These are phyloP conservation scores for Protea cynaroides DNA, from an alignment of 164 flowering plant species.

Conservation along the genomic window DNA sequence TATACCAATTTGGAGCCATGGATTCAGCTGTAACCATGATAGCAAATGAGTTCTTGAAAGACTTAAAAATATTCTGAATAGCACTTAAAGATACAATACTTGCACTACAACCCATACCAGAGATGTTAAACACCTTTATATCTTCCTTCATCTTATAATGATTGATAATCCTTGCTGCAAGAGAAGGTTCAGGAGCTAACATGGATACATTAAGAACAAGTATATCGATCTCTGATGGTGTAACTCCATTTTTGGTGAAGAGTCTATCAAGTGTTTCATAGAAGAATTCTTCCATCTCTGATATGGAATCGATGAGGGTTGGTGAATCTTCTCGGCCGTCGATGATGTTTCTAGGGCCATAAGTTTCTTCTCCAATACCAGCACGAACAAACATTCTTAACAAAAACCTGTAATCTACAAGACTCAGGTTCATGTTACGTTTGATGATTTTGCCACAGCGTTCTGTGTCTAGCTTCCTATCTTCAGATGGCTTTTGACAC, in stretches of 20 bases:
- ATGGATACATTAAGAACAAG: slow-evolving; percentile 59
- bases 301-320: slow-evolving; percentile 17
- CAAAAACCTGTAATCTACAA: slow-evolving; percentile 59
- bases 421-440: slow-evolving; percentile 46
- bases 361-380: slow-evolving; percentile 69
- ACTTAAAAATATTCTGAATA: slow-evolving; percentile 34
- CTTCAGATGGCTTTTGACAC: slow-evolving; percentile 48
- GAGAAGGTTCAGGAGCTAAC: slow-evolving; percentile 42
- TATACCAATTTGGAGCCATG: slow-evolving; percentile 51
- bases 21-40: slow-evolving; percentile 53
- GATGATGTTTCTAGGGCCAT: slow-evolving; percentile 46
- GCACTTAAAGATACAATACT: slow-evolving; percentile 44
- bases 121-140: slow-evolving; percentile 42
- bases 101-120: slow-evolving; percentile 81
- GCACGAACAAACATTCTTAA: slow-evolving; percentile 56
- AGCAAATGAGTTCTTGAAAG: slow-evolving; percentile 29
- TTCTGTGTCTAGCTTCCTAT: slow-evolving; percentile 38
- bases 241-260: slow-evolving; percentile 24
- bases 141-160: slow-evolving; percentile 49
- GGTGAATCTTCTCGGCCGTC: slow-evolving; percentile 36
- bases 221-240: slow-evolving; percentile 44
- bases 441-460: slow-evolving; percentile 39
- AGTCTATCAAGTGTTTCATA: slow-evolving; percentile 33
- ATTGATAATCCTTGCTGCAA: slow-evolving; percentile 41
- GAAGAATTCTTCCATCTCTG: slow-evolving; percentile 33